These are phyloP conservation scores for Lachnellula willkommii DNA, from an alignment of 2,329 filamentous ascomycete genomes.

Conservation along the genomic window DNA sequence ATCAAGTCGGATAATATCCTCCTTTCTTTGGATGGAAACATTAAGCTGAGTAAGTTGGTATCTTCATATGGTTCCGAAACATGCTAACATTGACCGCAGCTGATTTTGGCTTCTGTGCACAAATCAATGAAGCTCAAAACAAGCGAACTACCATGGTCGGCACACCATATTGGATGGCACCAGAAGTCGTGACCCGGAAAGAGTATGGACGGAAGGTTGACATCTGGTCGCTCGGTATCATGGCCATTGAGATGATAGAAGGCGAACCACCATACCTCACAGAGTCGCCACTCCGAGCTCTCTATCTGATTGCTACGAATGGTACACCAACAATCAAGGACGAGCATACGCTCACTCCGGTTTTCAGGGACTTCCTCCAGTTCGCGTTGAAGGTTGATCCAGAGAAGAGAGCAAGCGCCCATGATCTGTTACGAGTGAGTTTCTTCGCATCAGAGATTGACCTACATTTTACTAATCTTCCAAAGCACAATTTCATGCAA, in stretches of 20 bases:
- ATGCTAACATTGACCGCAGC: constrained; percentile 49
- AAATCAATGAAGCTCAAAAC: constrained; percentile 94
- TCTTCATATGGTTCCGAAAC: neutral
- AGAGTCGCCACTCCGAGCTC: constrained; percentile 83
- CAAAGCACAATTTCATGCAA: constrained; percentile 75
- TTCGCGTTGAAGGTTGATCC: constrained; percentile 95
- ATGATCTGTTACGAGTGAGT: constrained; percentile 86
- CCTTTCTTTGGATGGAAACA: constrained; percentile 86
- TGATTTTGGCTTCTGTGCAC: constrained; percentile 97
- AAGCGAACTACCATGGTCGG: constrained; percentile 99
- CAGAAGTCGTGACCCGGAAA: constrained; percentile 93
- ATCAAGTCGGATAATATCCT: constrained; percentile 99
- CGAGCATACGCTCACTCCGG: constrained; percentile 70
- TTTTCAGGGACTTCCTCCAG: constrained; percentile 87
- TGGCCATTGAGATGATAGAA: constrained; percentile 99
- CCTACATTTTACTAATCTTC: constrained; percentile 18
- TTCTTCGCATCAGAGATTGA: constrained; percentile 4
- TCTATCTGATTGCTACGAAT: constrained; percentile 96
- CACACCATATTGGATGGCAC: constrained; percentile 99
- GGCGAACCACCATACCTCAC: constrained; percentile 96
- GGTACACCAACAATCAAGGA: constrained; percentile 95
- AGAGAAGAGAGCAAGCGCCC: constrained; percentile 90
- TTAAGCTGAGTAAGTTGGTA: constrained; percentile 79
- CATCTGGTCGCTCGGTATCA: constrained; percentile 97
- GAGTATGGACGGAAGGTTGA: constrained; percentile 98